Conservation (phyloP, 371 early-diverging fungal genomes). For the Actinomucor elegans region DNA sequence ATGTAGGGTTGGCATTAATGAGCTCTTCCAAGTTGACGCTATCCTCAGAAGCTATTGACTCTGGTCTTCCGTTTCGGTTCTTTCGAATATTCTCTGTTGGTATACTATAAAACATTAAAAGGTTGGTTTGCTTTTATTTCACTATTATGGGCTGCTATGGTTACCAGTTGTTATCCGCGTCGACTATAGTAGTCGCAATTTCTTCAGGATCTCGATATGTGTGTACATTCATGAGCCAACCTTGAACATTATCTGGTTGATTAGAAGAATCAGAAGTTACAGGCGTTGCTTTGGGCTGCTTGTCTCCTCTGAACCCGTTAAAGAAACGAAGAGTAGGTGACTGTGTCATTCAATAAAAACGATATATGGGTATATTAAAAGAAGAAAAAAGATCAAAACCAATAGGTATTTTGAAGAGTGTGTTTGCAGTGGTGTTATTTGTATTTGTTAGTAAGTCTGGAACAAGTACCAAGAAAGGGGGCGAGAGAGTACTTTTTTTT, state of each 20-base stretch:
- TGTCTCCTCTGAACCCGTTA: conserved; percentile 6
- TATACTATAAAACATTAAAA: conserved; percentile 7
- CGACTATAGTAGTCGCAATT: conserved; percentile 14
- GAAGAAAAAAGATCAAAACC: too few species aligned
- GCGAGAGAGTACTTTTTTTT: too few species aligned
- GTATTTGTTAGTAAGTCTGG: too few species aligned
- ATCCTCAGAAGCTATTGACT: conserved; percentile 29
- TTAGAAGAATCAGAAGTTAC: not conserved
- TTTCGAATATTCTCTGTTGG: conserved; percentile 9
- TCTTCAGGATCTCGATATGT: conserved; percentile 5
- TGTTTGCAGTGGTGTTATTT: too few species aligned
- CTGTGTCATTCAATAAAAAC: conserved; percentile 16
- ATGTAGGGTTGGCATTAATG: conserved; percentile 32
- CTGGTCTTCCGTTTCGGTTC: conserved; percentile 18
- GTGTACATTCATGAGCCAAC: conserved; percentile 28
- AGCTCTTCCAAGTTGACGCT: conserved; percentile 35
- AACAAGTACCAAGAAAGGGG: too few species aligned
- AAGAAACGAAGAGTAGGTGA: conserved; percentile 20
- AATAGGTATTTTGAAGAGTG: too few species aligned
- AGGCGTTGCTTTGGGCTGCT: not conserved
- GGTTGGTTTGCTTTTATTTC: not conserved
- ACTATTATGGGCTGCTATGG: not conserved
- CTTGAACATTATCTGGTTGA: conserved; percentile 24
- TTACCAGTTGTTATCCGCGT: conserved; percentile 30
- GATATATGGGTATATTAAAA: conserved; percentile 1